These are phyloP conservation scores for Suhomyces terraborum DNA, from an alignment of 1,139 yeast species.

Conservation along the genomic window DNA sequence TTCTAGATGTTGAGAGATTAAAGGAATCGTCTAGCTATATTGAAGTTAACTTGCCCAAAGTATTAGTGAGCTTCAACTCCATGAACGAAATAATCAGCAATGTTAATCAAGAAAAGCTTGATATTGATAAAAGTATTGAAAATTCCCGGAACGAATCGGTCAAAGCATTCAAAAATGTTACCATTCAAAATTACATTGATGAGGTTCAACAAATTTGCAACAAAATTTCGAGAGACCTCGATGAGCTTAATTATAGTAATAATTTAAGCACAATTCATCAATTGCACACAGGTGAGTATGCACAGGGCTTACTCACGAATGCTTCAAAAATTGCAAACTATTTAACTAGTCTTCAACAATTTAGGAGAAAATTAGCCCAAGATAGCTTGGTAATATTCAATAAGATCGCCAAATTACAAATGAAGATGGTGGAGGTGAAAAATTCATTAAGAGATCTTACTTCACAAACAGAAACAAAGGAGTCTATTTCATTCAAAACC, in stretches of 20 bases:
- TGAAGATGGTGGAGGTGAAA: conserved; percentile 41
- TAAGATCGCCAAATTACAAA: conserved; percentile 41
- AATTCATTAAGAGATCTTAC: conserved; percentile 28
- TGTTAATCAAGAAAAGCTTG: conserved; percentile 31
- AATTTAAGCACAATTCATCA: conserved; percentile 19
- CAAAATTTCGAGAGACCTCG: conserved; percentile 22
- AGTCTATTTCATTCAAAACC: conserved; percentile 24
- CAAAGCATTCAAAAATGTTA: conserved; percentile 28
- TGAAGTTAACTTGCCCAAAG: conserved; percentile 30
- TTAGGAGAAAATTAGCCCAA: conserved; percentile 28
- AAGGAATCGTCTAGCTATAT: conserved; percentile 27
- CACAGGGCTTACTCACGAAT: conserved; percentile 18
- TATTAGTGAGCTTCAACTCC: conserved; percentile 41
- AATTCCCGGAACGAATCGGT: conserved; percentile 39
- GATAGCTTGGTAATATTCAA: conserved; percentile 32
- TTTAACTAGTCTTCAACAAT: conserved; percentile 23
- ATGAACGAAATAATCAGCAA: conserved; percentile 34
- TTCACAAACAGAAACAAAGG: conserved; percentile 11
- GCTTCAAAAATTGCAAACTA: conserved; percentile 19
- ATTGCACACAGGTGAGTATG: conserved; percentile 20
- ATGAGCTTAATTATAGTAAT: conserved; percentile 16
- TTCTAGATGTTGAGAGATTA: conserved; percentile 31
- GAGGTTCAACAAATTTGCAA: conserved; percentile 8
- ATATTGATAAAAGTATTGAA: conserved; percentile 38
- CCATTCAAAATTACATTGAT: conserved; percentile 8